phyloP scores from a whole-genome alignment of 2,329 filamentous ascomycete species.

The Diaporthe vexans region DNA sequence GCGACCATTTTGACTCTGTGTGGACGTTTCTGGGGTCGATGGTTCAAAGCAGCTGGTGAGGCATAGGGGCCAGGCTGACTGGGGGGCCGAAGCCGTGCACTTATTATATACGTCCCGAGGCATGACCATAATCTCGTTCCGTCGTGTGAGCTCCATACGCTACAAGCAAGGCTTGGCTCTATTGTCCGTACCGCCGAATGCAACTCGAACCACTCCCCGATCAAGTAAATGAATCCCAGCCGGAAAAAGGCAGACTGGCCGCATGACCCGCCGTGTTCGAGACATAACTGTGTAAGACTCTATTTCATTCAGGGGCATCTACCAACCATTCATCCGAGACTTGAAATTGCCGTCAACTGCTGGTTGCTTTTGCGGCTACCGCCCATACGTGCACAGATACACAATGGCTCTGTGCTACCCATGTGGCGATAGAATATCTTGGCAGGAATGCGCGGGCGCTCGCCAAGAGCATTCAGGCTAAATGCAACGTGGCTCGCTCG shows the following conservation, averaged over 20 bases:
- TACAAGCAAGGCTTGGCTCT: not conserved
- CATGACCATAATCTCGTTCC: not conserved
- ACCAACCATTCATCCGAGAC: constrained; percentile 10
- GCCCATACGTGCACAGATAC: not conserved
- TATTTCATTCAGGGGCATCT: not conserved
- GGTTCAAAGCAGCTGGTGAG: not conserved
- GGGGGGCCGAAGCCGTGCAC: not conserved
- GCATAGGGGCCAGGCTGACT: not conserved
- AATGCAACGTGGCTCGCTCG: constrained; percentile 24
- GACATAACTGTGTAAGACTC: constrained; percentile 4
- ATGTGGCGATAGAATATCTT: not conserved
- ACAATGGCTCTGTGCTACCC: not conserved
- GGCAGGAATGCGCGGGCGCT: constrained; percentile 4
- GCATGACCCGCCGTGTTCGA: constrained; percentile 14
- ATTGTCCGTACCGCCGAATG: constrained; percentile 21
- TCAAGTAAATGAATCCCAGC: constrained; percentile 25
- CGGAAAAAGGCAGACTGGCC: constrained; percentile 19
- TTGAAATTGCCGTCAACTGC: not conserved
- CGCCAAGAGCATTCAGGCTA: constrained; percentile 20
- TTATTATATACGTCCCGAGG: constrained; percentile 17
- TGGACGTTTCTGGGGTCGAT: not conserved
- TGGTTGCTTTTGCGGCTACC: constrained; percentile 4
- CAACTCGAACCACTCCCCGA: constrained; percentile 4
- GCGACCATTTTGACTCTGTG: constrained; percentile 18
- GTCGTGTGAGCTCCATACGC: not conserved